Percentiles rank a stretch among this genome's conserved stretches.
Conservation (phyloP, 164 flowering plant genomes). For the Berberis vulgaris region DNA sequence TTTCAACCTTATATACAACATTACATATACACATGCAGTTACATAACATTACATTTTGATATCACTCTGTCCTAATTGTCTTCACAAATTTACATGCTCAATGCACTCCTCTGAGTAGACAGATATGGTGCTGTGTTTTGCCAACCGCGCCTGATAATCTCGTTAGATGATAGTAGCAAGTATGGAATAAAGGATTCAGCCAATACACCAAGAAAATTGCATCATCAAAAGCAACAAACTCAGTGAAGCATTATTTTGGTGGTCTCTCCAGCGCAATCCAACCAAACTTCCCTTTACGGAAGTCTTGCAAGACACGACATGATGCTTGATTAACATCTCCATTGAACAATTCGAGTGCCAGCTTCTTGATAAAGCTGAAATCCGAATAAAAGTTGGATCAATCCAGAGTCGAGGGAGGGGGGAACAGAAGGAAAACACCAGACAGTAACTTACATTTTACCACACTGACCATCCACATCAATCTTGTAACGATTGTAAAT, state of each 20-base stretch:
- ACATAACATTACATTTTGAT: too few species aligned
- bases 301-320: conserved; percentile 77
- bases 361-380: conserved; percentile 74
- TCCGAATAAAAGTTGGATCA: background rate
- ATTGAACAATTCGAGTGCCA: conserved; percentile 65
- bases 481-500: conserved; percentile 69
- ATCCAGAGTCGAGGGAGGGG: background rate
- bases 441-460: conserved; percentile 54
- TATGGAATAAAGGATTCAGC: too few species aligned
- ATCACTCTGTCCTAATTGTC: too few species aligned
- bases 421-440: background rate
- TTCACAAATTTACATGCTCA: too few species aligned
- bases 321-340: conserved; percentile 86
- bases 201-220: too few species aligned
- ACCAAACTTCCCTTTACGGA: conserved; percentile 90
- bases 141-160: too few species aligned
- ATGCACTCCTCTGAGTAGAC: too few species aligned
- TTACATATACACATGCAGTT: too few species aligned
- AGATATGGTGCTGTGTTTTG: too few species aligned
- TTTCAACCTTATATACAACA: too few species aligned
- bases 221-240: too few species aligned
- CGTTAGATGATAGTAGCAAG: too few species aligned
- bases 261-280: conserved; percentile 90
- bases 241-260: conserved; percentile 31
- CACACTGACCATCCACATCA: conserved; percentile 51